Evolutionary conservation across 352 stramenopile genomes (phyloP), one percentile per base, ranked within the genome.

Genomic region (Aphanomyces invadans): DNA sequence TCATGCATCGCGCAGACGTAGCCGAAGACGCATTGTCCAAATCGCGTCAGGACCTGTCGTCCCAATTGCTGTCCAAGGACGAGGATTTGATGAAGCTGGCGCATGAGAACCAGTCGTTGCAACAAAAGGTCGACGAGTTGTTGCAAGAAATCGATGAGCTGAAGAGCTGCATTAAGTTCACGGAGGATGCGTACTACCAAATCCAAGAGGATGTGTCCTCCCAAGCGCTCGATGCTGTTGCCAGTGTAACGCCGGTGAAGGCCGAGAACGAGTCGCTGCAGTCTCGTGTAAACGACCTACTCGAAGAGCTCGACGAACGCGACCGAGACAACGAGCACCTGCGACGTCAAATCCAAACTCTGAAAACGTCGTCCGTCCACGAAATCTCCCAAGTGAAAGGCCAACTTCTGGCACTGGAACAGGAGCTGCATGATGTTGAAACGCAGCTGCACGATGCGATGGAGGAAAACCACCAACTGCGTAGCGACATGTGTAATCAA

Each of bases 121-220:
- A 33, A 9, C 36, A n/a, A 7, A 7, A 57, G 29, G 29, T 57
- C 21, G 25, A 57, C 12, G 7, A n/a, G 25, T 26, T 57, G 25
- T 7, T 32, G 15, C 17, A 57, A 33, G 4, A n/a, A 36, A n/a
- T 57, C 5, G 49, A 57, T 32, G 17, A 57, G 4, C 23, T 57
- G 49, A 10, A 57, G 36, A 57, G 49, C 25, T 57, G 49, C 29
- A 29, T 57, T 11, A 57, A 57, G 19, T 21, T 57, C 19, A 57
- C 49, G 17, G 49, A 57, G 19, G 49, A 57, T 28, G 49, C 49
- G 25, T 57, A 57, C 49, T 57, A 57, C 49, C 49, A 57, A 33
- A 57, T 57, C 21, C 25, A 26, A 5, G 25, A 57, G 36, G 49
- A 57, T n/a, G 29, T 57, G 25, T 57, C 49, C 7, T 57, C 49